Base-by-base conservation (phyloP, 1,284 basidiomycete species). In the Trichosporon sp. region DNA sequence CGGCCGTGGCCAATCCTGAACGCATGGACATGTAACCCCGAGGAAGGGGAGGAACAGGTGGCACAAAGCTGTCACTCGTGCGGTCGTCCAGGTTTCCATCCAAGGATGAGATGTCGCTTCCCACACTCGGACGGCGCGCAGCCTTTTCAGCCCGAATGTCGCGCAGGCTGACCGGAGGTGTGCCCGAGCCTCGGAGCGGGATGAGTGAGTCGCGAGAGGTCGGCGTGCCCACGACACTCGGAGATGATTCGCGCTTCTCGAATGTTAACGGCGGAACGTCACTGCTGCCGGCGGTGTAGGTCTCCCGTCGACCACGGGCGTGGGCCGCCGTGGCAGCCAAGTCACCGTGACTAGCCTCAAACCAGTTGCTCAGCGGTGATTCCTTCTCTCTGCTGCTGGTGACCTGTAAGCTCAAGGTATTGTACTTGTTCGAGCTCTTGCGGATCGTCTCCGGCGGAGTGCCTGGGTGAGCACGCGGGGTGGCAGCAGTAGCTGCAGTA, bases 1-100 rank as follows among this genome's bases (percentile, higher is more conserved):
- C 68, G 23, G 69, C 66, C 3, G 64, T 67, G 5, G 75, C 62
- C 18, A 78, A 64, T 15, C 75, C 75, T 58, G 77, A 75, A 42
- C 75, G 67, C 77, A 80, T 77, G 6, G 92, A 90, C 72, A 89
- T 89, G 83, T 90, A 95, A 75, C 94, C 92, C 83, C 97, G 98
- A 42, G 96, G 96, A 23, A 99, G 84, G 56, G 97, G 96, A 35
- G 96, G 96, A 1, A 99, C 97, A 25, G 96, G 96, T 1, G 97
- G 96, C 6, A 98, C 94, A 69, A 83, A 76, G 71, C 84, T 71
- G 51, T 74, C 72, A 9, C 66, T 82, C 70, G 89, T 88, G 12
- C 53, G 23, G 23, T 73, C 72, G 35, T 70, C 68, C 25, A 62
- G n/a, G 23, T 64, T 35, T 3, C 70, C 66, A 13, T 69, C 71